Percentiles rank a stretch among this genome's conserved stretches.
Conservation (phyloP, 345 rosid species). For the Pugionium cornutum region DNA sequence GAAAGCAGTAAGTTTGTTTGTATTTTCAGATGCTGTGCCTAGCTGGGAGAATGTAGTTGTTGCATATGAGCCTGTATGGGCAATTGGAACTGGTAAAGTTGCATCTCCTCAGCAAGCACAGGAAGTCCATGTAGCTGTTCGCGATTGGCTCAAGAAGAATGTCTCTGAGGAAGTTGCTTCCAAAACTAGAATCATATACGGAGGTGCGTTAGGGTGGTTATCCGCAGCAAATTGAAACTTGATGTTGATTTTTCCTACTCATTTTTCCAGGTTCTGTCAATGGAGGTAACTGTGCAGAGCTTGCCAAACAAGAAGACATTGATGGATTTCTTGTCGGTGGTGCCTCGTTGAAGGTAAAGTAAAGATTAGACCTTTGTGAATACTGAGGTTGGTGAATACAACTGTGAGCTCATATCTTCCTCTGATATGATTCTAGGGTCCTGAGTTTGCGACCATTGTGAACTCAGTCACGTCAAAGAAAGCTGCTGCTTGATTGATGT, state of each 20-base stretch:
- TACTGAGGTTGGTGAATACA: conserved; percentile 11
- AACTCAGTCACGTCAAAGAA: conserved; percentile 88
- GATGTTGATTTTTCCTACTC: conserved; percentile 9
- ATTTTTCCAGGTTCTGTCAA: conserved; percentile 77
- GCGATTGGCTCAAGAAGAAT: conserved; percentile 90
- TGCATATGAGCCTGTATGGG: conserved; percentile 99
- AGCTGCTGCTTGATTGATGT: conserved; percentile 67
- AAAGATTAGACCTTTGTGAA: conserved; percentile 15
- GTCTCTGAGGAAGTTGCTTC: conserved; percentile 88
- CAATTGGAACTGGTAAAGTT: conserved; percentile 98
- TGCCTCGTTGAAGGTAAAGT: conserved; percentile 88
- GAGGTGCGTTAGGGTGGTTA: conserved; percentile 55
- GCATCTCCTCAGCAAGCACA: conserved; percentile 95
- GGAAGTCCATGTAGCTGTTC: conserved; percentile 88
- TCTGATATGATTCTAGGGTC: conserved; percentile 58
- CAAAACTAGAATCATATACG: conserved; percentile 89
- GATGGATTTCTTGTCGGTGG: conserved; percentile 99
- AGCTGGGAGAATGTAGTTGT: conserved; percentile 90
- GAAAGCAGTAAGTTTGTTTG: conserved; percentile 1
- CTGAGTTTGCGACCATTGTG: conserved; percentile 90
- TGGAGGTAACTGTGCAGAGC: conserved; percentile 88
- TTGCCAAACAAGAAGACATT: conserved; percentile 93
- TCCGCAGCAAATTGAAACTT: background rate
- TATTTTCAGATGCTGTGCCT: conserved; percentile 68
- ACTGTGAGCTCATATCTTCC: background rate